Base-by-base conservation (phyloP, 116 monocot genomes). In the Papilionanthe hybrid region DNA sequence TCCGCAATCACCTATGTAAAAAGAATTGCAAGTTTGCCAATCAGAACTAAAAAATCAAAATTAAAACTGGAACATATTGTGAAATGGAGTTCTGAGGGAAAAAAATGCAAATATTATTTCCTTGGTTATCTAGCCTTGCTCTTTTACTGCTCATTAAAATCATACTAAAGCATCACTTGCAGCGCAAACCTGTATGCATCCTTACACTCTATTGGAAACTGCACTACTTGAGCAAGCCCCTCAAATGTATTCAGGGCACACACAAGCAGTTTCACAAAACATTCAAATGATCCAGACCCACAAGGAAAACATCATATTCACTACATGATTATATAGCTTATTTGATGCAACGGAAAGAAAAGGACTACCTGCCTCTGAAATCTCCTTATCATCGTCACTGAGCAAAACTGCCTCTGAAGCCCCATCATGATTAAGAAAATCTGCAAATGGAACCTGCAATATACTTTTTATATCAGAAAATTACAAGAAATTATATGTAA, bases 381-480 rank as follows among this genome's bases (percentile, higher is more conserved):
- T 79, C 81, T 95, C 84, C 74, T 88, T 88, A 60, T 80, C 79
- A 77, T 89, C 90, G 87, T 95, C 87, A 83, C 79, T 90, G 79
- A 91, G 66, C 80, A 95, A 84, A 48, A 87, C 65, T 75, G 91
- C 73, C 49, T 85, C 83, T n/a, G 89, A 93, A 72, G 47, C 45
- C 42, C 91, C 91, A 83, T 95, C 92, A 83, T 95, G 95, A 81
- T 95, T 95, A 28, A 93, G 80, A 82, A 88, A 91, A 93, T 95
- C 95, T 91, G 95, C 95, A 93, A 93, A 95, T 86, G 95, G 95
- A 41, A 95, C 85, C 95, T 95, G 90, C 75, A 91, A 78, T 43
- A 60, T 29, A 55, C 44, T 79, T 80, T 73, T 74, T 42, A 90
- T 66, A 60, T 44, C 19, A 67, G 57, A 8, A 71, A 65, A 25